Conservation (phyloP, 441 rosid genomes). For the Biscutella laevigata region DNA sequence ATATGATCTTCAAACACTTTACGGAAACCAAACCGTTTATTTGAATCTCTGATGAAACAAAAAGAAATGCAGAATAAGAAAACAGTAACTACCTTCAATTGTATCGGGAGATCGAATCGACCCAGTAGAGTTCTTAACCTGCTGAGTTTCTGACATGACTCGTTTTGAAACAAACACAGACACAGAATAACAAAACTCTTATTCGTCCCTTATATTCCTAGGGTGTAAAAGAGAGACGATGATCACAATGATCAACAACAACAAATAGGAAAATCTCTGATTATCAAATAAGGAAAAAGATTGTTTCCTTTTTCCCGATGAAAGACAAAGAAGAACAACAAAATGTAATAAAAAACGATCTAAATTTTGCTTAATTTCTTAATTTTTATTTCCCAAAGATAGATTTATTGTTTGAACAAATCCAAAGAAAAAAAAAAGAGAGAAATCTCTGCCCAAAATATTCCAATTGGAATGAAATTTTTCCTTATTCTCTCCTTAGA, state of each 20-base stretch:
- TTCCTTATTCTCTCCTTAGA: neutral
- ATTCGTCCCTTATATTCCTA: no score
- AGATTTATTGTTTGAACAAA: conserved; percentile 13
- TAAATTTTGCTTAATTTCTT: no score
- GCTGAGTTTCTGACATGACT: conserved; percentile 58
- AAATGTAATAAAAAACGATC: no score
- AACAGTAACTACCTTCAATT: conserved; percentile 49
- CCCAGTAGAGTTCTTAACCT: conserved; percentile 42
- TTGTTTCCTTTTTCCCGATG: no score
- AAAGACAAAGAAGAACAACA: no score
- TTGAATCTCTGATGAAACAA: conserved; percentile 23
- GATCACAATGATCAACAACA: no score
- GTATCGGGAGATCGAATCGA: conserved; percentile 50
- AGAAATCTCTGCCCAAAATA: conserved; percentile 21
- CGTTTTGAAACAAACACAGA: conserved; percentile 17
- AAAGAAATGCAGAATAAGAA: no score
- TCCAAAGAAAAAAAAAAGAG: conserved; percentile 13
- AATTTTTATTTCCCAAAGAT: neutral
- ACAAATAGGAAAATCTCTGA: no score
- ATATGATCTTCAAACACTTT: conserved; percentile 11
- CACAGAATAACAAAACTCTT: no score
- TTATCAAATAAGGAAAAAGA: no score
- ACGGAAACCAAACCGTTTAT: conserved; percentile 2
- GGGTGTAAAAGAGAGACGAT: no score
- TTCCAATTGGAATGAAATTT: conserved; percentile 28